These are phyloP conservation scores for Dorcoceras hygrometricum DNA, from an alignment of 257 asterid species.

Conservation along the genomic window DNA sequence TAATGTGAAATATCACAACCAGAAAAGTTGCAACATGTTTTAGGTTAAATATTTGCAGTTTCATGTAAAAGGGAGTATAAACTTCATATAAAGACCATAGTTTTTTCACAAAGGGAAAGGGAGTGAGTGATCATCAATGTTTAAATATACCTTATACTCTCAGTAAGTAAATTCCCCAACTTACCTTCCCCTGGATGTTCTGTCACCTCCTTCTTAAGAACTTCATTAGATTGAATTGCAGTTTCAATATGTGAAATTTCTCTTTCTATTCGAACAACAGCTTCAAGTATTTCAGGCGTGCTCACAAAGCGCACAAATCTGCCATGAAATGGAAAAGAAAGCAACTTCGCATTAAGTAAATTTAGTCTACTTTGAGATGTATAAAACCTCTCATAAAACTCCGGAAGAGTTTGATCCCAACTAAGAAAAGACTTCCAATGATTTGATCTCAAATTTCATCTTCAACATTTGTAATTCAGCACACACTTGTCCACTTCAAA, in stretches of 20 bases:
- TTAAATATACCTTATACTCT: background rate
- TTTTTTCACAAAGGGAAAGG: no score
- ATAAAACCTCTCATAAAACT: background rate
- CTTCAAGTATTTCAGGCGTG: constrained; percentile 85
- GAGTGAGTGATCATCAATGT: background rate
- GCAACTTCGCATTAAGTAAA: constrained; percentile 4
- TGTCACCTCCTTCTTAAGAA: constrained; percentile 31
- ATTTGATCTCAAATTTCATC: background rate
- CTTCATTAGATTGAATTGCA: constrained; percentile 54
- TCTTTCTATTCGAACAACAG: constrained; percentile 57
- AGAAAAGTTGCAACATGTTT: background rate
- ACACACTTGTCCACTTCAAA: no score
- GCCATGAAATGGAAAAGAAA: constrained; percentile 24
- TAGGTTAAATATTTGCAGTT: background rate
- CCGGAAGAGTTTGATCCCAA: constrained; percentile 8
- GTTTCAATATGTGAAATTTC: constrained; percentile 78
- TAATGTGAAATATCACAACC: background rate
- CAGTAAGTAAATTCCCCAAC: constrained; percentile 1
- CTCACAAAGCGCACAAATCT: constrained; percentile 85
- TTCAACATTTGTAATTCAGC: background rate
- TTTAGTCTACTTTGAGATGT: background rate
- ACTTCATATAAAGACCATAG: background rate
- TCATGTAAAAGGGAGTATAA: background rate
- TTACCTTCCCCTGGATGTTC: constrained; percentile 45
- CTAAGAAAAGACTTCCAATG: background rate